Evolutionary conservation across 768 basidiomycete species (phyloP), one percentile per base, ranked within the genome.

Genomic region (Leccinum pellstonianum): DNA sequence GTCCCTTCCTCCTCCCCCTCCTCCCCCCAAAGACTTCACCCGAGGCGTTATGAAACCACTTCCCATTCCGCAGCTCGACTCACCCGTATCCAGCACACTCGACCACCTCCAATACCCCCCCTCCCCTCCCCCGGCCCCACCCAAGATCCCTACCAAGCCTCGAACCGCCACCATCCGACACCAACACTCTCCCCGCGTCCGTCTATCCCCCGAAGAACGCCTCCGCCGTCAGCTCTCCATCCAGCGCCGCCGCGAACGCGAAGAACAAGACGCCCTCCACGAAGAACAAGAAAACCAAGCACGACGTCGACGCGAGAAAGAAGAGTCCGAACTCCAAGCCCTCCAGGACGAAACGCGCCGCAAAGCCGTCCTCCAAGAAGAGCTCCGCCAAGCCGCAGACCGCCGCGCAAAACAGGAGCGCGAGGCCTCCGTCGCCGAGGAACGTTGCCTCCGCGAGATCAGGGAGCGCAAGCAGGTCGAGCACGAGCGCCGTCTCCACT

Each of bases 401-500:
- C 59, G 75, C 77, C 56, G 72, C 72, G 56, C 70, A 64, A 47
- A 76, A 76, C 62, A 76, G 75, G 54, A 76, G 72, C 65, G 67
- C 70, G 66, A 79, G 65, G 63, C 80, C 76, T 61, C 55, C 63
- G 76, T 77, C 47, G 76, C 77, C 53, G 86, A 87, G 53, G 80
- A 83, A 52, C 67, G 70, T 37, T 78, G 73, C 47, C 70, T 68
- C 11, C 64, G 56, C 46, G 80, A 83, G 56, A 70, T 83, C n/a
- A 79, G 76, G 64, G 78, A 81, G 61, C 78, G 76, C 62, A 84
- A 76, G 64, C 75, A 75, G 52, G 46, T 71, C 21, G 83, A 81
- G 19, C 76, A 81, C 57, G 77, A 82, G 65, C 75, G 81, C 35
- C 69, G 85, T 52, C 52, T 81, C 52, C 80, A 84, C 57, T 79